These are phyloP conservation scores for Triticum monococcum DNA, from an alignment of 176 grass and related monocot genomes.

Conservation along the genomic window DNA sequence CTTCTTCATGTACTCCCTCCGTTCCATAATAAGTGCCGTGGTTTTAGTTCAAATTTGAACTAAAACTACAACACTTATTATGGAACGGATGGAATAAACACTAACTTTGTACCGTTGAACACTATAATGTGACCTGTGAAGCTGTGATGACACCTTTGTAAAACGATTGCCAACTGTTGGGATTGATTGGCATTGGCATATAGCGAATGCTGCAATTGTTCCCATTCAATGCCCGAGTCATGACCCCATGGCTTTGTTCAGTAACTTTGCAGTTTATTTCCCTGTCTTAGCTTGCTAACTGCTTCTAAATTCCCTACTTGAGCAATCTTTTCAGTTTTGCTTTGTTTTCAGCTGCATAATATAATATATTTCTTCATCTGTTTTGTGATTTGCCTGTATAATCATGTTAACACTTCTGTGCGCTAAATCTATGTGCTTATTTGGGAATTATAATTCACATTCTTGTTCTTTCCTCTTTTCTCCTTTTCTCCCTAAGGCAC, in stretches of 20 bases:
- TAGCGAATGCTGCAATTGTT: neutral
- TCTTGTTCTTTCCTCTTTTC: neutral
- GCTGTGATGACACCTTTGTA: conserved; percentile 13
- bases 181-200: conserved; percentile 4
- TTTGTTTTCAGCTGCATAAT: neutral
- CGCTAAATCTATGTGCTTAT: too few relatives aligned
- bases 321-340: neutral
- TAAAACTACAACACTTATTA: too few relatives aligned
- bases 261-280: conserved; percentile 2
- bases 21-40: too few relatives aligned
- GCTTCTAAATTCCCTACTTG: neutral
- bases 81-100: too few relatives aligned
- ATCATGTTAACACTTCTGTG: neutral
- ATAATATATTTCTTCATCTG: neutral
- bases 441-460: neutral
- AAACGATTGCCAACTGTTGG: conserved; percentile 7
- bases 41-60: too few relatives aligned
- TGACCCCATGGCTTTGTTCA: neutral
- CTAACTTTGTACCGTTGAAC: neutral
- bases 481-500: neutral
- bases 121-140: neutral
- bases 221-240: neutral
- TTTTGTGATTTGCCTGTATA: conserved; percentile 20
- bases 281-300: neutral
- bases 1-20: neutral